A percentile compares a stretch with the other conserved stretches of the same genome.
phyloP scores from a whole-genome alignment of 2,329 filamentous ascomycete genomes.

The Pseudogymnoascus sp. region DNA sequence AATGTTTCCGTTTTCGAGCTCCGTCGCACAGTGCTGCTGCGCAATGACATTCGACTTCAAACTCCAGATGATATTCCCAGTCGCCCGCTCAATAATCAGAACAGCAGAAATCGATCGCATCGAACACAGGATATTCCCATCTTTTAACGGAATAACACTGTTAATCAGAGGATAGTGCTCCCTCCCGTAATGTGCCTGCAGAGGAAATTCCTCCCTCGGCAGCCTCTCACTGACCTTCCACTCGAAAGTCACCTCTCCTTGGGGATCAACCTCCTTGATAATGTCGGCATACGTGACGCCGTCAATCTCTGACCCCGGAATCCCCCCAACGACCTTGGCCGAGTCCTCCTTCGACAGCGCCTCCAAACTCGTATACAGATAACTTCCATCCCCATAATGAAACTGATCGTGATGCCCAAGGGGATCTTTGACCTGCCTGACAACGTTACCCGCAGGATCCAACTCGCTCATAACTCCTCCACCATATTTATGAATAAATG shows the following conservation, averaged over 20 bases:
- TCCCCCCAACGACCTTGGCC: conserved; percentile 32
- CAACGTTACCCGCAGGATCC: conserved; percentile 30
- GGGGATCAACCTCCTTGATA: conserved; percentile 34
- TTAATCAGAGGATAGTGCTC: conserved; percentile 40
- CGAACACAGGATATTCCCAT: conserved; percentile 36
- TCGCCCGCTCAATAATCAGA: conserved; percentile 33
- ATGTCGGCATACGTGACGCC: conserved; percentile 34
- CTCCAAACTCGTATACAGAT: conserved; percentile 37
- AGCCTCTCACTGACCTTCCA: conserved; percentile 37
- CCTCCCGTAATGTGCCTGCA: conserved; percentile 33
- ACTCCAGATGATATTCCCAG: conserved; percentile 35
- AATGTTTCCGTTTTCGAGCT: conserved; percentile 34
- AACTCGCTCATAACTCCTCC: conserved; percentile 38
- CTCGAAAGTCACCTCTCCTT: conserved; percentile 33
- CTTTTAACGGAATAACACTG: conserved; percentile 31
- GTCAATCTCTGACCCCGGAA: conserved; percentile 33
- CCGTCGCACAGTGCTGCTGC: conserved; percentile 37
- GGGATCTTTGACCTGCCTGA: conserved; percentile 34
- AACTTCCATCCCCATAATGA: conserved; percentile 34
- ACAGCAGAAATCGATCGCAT: conserved; percentile 35
- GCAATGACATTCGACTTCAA: conserved; percentile 32
- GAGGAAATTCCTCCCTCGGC: conserved; percentile 30
- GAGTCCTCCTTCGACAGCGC: conserved; percentile 31
- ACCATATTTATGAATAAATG: conserved; percentile 38
- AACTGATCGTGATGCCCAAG: conserved; percentile 39